Evolutionary conservation across 805 yeast genomes (phyloP).

Genomic region (Pichia membranifaciens): DNA sequence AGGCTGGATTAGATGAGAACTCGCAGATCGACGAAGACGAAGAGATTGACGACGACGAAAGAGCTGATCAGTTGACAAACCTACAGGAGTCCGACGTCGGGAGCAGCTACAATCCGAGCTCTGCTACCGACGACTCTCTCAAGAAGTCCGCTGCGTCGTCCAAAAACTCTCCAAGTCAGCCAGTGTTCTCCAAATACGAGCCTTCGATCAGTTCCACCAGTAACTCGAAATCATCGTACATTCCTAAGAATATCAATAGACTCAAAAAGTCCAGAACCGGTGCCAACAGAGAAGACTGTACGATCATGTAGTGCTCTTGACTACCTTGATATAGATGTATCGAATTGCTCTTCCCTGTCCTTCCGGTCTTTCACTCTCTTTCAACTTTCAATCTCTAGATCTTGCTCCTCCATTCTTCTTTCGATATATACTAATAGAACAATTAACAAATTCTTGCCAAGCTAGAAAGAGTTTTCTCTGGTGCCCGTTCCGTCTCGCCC

Average conservation of each 20-base stretch:
- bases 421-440: no score
- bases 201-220: background rate
- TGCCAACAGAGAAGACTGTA: conserved; percentile 26
- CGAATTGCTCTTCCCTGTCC: no score
- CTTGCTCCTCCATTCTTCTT: background rate
- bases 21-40: background rate
- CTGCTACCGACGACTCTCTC: background rate
- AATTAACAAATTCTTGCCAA: no score
- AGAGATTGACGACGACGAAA: conserved; percentile 7
- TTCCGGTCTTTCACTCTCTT: no score
- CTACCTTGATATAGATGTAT: background rate
- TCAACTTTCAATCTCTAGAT: no score
- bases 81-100: background rate
- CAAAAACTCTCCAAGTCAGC: background rate
- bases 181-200: background rate
- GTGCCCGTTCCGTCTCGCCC: no score
- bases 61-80: background rate
- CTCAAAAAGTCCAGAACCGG: conserved; percentile 13
- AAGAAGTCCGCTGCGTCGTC: conserved; percentile 1
- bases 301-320: conserved; percentile 24
- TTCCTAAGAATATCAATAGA: conserved; percentile 12
- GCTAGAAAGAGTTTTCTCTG: no score
- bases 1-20: background rate
- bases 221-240: conserved; percentile 3
- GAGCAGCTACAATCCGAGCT: conserved; percentile 1